Conservation (phyloP, 2,329 filamentous ascomycete species). For the Dactylellina haptotyla region DNA sequence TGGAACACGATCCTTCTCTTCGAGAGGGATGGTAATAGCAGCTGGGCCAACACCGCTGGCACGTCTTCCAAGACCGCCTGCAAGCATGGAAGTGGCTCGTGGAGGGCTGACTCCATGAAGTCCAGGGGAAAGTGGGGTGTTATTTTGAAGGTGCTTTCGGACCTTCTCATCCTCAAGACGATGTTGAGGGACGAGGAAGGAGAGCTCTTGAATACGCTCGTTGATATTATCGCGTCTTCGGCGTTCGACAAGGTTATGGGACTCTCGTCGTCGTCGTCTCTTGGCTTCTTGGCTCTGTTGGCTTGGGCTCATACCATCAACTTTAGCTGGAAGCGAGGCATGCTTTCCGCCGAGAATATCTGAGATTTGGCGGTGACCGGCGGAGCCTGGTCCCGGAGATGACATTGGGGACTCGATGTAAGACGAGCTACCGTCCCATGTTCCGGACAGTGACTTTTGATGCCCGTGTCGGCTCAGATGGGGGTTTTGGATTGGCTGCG, state of each 20-base stretch:
- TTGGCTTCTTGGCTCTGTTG: conserved; percentile 92
- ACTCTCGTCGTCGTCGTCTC: conserved; percentile 87
- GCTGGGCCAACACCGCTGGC: conserved; percentile 71
- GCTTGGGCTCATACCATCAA: conserved; percentile 68
- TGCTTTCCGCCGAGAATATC: conserved; percentile 89
- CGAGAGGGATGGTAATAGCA: conserved; percentile 84
- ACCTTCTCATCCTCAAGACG: conserved; percentile 97
- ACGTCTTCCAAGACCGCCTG: conserved; percentile 82
- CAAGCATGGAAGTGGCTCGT: conserved; percentile 86
- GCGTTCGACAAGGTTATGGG: conserved; percentile 95
- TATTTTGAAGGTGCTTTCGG: conserved; percentile 91
- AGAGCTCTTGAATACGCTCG: conserved; percentile 95
- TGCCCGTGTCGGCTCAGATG: conserved; percentile 71
- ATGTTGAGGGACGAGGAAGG: conserved; percentile 89
- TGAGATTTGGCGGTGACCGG: conserved; percentile 77
- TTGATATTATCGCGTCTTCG: conserved; percentile 98
- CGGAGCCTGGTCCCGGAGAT: conserved; percentile 70
- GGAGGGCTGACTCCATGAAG: conserved; percentile 76
- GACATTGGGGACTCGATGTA: conserved; percentile 89
- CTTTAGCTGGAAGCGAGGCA: conserved; percentile 88
- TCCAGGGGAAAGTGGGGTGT: conserved; percentile 85
- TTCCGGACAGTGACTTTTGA: conserved; percentile 82
- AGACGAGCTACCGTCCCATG: conserved; percentile 87
- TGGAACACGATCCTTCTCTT: conserved; percentile 97
- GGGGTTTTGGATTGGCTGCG: conserved; percentile 79